Conservation (phyloP, 768 basidiomycete species). For the Termitomyces heimii region DNA sequence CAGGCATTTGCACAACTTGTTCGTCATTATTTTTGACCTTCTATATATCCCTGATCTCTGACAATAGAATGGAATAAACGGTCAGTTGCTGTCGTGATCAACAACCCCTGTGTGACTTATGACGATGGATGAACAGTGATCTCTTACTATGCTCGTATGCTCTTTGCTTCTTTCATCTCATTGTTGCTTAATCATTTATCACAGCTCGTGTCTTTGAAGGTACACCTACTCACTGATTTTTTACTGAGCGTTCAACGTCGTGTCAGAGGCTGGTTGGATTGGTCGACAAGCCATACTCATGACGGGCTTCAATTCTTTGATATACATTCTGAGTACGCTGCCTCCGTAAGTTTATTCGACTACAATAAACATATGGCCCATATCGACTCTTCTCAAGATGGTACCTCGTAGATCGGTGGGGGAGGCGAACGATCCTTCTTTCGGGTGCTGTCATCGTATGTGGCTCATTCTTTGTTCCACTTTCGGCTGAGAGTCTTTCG, state of each 20-base stretch:
- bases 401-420: slow-evolving; percentile 82
- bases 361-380: slow-evolving; percentile 1
- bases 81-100: slow-evolving; percentile 32
- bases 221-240: slow-evolving; percentile 20
- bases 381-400: slow-evolving; percentile 43
- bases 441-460: slow-evolving; percentile 66
- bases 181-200: neutral
- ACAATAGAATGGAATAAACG: slow-evolving; percentile 87
- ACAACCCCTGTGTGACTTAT: slow-evolving; percentile 1
- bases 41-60: neutral
- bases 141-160: slow-evolving; percentile 89
- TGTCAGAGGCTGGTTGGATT: slow-evolving; percentile 78
- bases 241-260: neutral
- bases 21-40: slow-evolving; percentile 23
- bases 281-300: slow-evolving; percentile 83
- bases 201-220: slow-evolving; percentile 89
- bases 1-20: slow-evolving; percentile 95
- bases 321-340: slow-evolving; percentile 63
- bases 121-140: slow-evolving; percentile 52
- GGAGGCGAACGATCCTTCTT: slow-evolving; percentile 73
- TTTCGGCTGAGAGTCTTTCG: neutral
- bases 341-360: slow-evolving; percentile 47
- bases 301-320: slow-evolving; percentile 81
- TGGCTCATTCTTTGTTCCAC: neutral
- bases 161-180: neutral